phyloP scores from a whole-genome alignment of 371 early-diverging fungal species.

The Blakeslea trispora region DNA sequence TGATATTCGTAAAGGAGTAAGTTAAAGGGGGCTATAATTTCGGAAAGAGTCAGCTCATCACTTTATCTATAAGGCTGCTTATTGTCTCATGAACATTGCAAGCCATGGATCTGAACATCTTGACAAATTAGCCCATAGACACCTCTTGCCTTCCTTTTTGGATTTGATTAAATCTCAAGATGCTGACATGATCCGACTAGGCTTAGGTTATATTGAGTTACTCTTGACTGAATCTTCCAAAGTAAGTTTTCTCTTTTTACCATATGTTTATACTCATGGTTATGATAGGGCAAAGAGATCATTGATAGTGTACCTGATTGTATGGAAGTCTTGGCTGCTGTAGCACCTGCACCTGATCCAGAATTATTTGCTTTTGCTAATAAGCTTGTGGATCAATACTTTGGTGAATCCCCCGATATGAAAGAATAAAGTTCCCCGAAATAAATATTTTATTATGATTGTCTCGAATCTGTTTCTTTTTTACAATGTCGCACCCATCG shows the following conservation, averaged over 20 bases:
- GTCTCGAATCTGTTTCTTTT: background rate
- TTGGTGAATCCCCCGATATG: conserved; percentile 25
- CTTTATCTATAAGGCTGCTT: conserved; percentile 21
- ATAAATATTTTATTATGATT: too few species aligned
- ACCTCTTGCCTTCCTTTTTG: conserved; percentile 20
- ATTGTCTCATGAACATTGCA: conserved; percentile 31
- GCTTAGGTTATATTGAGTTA: conserved; percentile 26
- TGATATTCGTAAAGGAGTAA: conserved; percentile 69
- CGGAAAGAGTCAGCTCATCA: background rate
- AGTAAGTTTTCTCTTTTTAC: conserved; percentile 5
- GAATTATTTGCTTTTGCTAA: conserved; percentile 28
- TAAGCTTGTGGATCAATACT: conserved; percentile 30
- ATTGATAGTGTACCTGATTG: conserved; percentile 29
- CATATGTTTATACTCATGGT: too few species aligned
- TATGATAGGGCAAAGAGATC: conserved; percentile 19
- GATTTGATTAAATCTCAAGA: conserved; percentile 30
- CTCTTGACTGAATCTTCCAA: conserved; percentile 22
- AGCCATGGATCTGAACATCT: conserved; percentile 28
- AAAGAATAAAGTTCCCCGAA: too few species aligned
- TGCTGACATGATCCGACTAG: conserved; percentile 30
- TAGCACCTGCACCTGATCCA: conserved; percentile 31
- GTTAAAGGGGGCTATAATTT: too few species aligned
- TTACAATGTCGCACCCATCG: conserved; percentile 30
- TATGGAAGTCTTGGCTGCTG: conserved; percentile 32
- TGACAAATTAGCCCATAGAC: conserved; percentile 16